Conservation (phyloP, 1,284 basidiomycete genomes). For the Fomitopsis schrenkii region DNA sequence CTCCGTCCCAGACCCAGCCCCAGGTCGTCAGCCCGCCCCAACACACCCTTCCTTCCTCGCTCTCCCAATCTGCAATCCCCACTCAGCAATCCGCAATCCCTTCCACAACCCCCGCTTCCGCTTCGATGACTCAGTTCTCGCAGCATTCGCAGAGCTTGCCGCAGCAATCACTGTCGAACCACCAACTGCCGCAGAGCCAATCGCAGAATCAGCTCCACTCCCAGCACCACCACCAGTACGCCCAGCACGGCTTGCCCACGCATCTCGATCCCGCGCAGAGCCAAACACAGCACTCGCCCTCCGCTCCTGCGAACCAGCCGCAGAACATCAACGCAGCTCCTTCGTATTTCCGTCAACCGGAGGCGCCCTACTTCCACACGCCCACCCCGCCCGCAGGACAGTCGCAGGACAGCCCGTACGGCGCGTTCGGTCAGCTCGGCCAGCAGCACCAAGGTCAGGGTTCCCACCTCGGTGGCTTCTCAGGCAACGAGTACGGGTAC, state of each 20-base stretch:
- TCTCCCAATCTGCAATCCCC: constrained; percentile 35
- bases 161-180: constrained; percentile 32
- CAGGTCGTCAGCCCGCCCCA: constrained; percentile 38
- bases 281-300: constrained; percentile 30
- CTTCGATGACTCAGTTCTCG: constrained; percentile 37
- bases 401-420: constrained; percentile 61
- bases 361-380: constrained; percentile 68
- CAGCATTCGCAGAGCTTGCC: constrained; percentile 31
- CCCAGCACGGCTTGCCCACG: constrained; percentile 56
- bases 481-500: constrained; percentile 61
- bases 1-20: constrained; percentile 34
- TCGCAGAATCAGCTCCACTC: constrained; percentile 27
- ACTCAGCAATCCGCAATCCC: constrained; percentile 22
- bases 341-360: constrained; percentile 64
- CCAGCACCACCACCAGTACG: constrained; percentile 47
- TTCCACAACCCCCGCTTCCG: constrained; percentile 22
- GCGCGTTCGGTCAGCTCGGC: constrained; percentile 60
- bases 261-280: constrained; percentile 57
- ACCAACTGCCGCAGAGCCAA: constrained; percentile 33
- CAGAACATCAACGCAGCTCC: constrained; percentile 30
- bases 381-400: constrained; percentile 68
- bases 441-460: constrained; percentile 46
- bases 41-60: constrained; percentile 32
- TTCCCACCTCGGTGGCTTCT: constrained; percentile 58
- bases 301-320: constrained; percentile 26